Base-by-base conservation (phyloP, 2,329 filamentous ascomycete species). In the Onygenales sp. region DNA sequence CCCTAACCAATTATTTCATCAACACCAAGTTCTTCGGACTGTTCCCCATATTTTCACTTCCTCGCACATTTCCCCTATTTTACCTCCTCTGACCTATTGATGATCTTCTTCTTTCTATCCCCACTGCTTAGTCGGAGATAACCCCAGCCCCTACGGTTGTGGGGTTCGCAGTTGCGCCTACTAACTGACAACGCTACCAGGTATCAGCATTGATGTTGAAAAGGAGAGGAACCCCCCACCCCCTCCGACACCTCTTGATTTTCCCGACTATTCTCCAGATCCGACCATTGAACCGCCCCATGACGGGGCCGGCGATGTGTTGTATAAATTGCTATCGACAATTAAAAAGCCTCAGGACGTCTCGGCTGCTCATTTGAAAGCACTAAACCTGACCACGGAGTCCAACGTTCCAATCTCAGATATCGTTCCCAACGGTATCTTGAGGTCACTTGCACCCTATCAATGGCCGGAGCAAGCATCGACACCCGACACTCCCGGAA, bases 231-330 rank as follows among this genome's bases (percentile, higher is more conserved):
- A 65, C 43, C 75, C 78, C 40, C 79, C 79, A 45, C 63, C 75
- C 36, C 65, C 64, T 54, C 73, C 78, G 36, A 77, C 73, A 31
- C 72, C 73, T 17, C 68, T 80, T 46, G 76, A 76, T 51, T 81
- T 82, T 58, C 79, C 79, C 34, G 62, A 63, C 51, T 74, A 77
- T 56, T 59, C 64, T 32, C 70, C 74, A 36, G 68, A 70, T 57
- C 63, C 60, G 58, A 63, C 61, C n/a, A 48, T 61, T 37, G 55
- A 61, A 7, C 52, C 67, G 55, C 71, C 71, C 61, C 63, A 63
- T 9, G 60, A 67, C 43, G 61, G 63, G 8, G 65, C 67, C 56
- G 59, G 74, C 61, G 58, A 62, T 43, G 60, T 63, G n/a, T 66
- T 76, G 11, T 67, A 77, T 47, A 62, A 69, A 52, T 60, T 69